phyloP scores from a whole-genome alignment of 352 stramenopile genomes.

The Hyaloperonospora brassicae region DNA sequence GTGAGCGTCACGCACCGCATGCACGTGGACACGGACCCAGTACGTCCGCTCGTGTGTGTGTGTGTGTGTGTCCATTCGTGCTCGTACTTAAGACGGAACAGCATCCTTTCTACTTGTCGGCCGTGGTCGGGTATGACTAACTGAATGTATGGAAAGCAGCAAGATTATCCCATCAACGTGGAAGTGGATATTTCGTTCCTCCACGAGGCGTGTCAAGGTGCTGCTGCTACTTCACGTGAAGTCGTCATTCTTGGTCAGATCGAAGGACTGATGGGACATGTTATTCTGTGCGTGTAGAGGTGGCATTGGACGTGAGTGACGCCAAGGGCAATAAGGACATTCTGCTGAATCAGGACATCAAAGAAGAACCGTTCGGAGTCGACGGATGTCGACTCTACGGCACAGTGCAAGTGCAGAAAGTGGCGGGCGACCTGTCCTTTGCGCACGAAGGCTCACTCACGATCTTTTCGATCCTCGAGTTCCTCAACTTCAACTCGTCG shows the following conservation, averaged over 20 bases:
- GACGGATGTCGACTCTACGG: conserved; percentile 73
- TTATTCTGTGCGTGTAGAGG: conserved; percentile 30
- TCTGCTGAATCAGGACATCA: conserved; percentile 55
- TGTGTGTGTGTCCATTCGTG: too few relatives aligned
- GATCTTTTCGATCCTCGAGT: conserved; percentile 82
- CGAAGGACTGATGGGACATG: not conserved
- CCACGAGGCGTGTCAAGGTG: conserved; percentile 67
- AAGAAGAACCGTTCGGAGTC: conserved; percentile 47
- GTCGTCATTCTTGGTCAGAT: too few relatives aligned
- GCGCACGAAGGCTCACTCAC: conserved; percentile 79
- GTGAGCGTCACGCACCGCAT: conserved; percentile 81
- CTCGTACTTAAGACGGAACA: not conserved
- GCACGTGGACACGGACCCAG: conserved; percentile 77
- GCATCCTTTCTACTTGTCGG: too few relatives aligned
- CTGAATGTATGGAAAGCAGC: conserved; percentile 34
- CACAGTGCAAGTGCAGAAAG: conserved; percentile 67
- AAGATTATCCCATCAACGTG: conserved; percentile 71
- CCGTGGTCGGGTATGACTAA: not conserved
- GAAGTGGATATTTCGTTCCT: conserved; percentile 81
- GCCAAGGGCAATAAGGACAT: conserved; percentile 82
- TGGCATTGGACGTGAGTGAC: conserved; percentile 80
- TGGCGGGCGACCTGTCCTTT: conserved; percentile 78
- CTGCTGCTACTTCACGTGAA: conserved; percentile 11
- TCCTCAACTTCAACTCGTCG: conserved; percentile 86
- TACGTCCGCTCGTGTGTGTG: conserved; percentile 36